phyloP scores from a whole-genome alignment of 805 yeast genomes.

The Metschnikowia cerradonensis region DNA sequence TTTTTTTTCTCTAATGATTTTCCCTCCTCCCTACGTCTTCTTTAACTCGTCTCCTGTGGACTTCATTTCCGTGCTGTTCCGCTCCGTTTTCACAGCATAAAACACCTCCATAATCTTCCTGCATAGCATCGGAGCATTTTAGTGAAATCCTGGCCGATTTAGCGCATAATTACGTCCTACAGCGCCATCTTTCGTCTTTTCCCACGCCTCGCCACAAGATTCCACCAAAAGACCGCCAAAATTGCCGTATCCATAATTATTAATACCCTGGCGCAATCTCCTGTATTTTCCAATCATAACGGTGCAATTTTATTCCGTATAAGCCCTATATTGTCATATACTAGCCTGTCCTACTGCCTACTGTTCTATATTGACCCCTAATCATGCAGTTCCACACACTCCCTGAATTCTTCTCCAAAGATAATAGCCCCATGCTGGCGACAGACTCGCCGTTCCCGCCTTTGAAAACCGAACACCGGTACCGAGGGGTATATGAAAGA shows the following conservation, averaged over 20 bases:
- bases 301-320: not conserved
- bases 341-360: not conserved
- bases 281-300: not conserved
- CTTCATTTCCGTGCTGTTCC: not conserved
- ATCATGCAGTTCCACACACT: conserved; percentile 18
- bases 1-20: conserved; percentile 1
- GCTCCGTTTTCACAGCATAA: not conserved
- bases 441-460: conserved; percentile 66
- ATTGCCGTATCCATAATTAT: not conserved
- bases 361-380: not conserved
- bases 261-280: not conserved
- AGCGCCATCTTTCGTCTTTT: not conserved
- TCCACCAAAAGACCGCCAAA: not conserved
- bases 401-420: conserved; percentile 19
- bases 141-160: not conserved
- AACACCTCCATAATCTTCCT: no score
- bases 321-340: no score
- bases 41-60: not conserved
- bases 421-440: conserved; percentile 18
- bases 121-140: no score
- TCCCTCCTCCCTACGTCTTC: not conserved
- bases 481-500: conserved; percentile 70
- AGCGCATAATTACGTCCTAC: not conserved
- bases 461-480: conserved; percentile 55
- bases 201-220: not conserved